Evolutionary conservation across 495 filamentous ascomycete genomes (phyloP).

Genomic region (Neurospora sp.): DNA sequence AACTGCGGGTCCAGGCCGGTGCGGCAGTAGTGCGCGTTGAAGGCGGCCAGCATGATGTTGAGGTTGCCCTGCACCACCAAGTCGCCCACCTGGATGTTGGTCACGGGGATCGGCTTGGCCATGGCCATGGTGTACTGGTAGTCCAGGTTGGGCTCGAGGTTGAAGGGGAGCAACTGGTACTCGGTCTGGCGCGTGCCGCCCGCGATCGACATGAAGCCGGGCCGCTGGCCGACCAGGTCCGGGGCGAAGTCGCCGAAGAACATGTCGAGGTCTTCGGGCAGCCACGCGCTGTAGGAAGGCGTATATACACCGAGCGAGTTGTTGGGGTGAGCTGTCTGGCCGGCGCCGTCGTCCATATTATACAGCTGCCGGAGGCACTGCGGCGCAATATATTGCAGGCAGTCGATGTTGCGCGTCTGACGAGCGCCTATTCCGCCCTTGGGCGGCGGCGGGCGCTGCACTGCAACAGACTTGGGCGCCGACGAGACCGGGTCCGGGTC

Average conservation of each 20-base stretch:
- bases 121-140: conserved; percentile 23
- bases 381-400: conserved; percentile 50
- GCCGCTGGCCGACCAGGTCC: conserved; percentile 4
- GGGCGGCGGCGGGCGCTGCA: conserved; percentile 3
- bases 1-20: conserved; percentile 25
- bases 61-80: conserved; percentile 37
- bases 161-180: conserved; percentile 16
- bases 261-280: conserved; percentile 40
- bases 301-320: conserved; percentile 19
- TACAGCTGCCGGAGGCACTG: conserved; percentile 50
- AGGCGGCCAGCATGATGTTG: conserved; percentile 36
- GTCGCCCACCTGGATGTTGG: conserved; percentile 49
- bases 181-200: conserved; percentile 12
- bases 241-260: conserved; percentile 44
- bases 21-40: conserved; percentile 49
- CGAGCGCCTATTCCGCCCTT: not conserved
- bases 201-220: conserved; percentile 14
- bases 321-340: conserved; percentile 6
- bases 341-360: conserved; percentile 26
- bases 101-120: conserved; percentile 45
- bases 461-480: not conserved
- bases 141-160: conserved; percentile 19
- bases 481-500: not conserved
- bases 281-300: conserved; percentile 7
- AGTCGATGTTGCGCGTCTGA: not conserved